These are phyloP conservation scores for Phaffomyces antillensis DNA, from an alignment of 805 yeast genomes.

Conservation along the genomic window DNA sequence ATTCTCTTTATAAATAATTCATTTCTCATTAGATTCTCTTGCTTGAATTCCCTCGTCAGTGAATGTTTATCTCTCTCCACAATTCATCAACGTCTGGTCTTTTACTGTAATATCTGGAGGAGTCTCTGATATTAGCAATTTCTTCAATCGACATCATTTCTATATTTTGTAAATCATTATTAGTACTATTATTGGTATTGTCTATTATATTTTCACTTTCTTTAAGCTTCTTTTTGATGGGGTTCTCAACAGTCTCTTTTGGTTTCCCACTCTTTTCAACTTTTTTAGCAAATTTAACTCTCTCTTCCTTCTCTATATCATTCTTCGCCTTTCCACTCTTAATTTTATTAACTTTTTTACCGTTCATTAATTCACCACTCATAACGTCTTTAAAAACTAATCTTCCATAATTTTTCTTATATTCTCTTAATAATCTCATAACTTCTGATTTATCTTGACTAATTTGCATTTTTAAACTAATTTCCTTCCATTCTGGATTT, in stretches of 20 bases:
- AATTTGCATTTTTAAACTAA: slow-evolving; percentile 10
- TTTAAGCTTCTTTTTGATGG: too few species aligned
- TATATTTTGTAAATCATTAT: not conserved
- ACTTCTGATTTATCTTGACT: slow-evolving; percentile 8
- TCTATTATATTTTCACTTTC: not conserved
- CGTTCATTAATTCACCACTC: slow-evolving; percentile 7
- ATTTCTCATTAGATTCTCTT: too few species aligned
- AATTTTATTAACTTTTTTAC: not conserved
- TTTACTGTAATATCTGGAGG: not conserved
- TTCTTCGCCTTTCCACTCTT: not conserved
- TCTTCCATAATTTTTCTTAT: slow-evolving; percentile 9
- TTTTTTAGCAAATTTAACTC: not conserved
- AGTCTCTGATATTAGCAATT: slow-evolving; percentile 7
- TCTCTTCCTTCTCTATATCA: not conserved
- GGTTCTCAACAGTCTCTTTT: not conserved
- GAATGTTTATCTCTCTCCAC: not conserved
- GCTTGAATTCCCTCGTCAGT: too few species aligned
- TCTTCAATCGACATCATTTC: slow-evolving; percentile 1
- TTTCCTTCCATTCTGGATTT: slow-evolving; percentile 9
- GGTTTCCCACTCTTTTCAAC: not conserved
- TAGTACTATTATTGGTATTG: not conserved
- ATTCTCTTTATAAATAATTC: too few species aligned
- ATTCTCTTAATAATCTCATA: slow-evolving; percentile 5
- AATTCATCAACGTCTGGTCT: not conserved
- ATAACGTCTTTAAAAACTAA: slow-evolving; percentile 8